Percentiles rank a stretch among this genome's conserved stretches.
These are phyloP conservation scores for Termitomyces sp. DNA, from an alignment of 768 basidiomycete genomes.

Conservation along the genomic window DNA sequence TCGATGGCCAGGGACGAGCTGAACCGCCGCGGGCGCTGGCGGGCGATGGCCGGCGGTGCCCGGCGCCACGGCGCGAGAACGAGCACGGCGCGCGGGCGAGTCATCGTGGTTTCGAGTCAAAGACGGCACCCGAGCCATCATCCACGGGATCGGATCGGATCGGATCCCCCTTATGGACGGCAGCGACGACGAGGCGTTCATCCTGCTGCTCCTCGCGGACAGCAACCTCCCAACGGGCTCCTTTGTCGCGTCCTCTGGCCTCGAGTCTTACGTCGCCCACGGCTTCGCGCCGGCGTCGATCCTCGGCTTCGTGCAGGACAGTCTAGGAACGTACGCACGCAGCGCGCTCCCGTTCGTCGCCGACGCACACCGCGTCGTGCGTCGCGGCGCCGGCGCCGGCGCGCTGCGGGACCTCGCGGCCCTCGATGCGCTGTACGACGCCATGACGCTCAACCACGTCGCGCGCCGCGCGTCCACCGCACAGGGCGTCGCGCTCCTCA, in stretches of 20 bases:
- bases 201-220: constrained; percentile 78
- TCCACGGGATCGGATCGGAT: not conserved
- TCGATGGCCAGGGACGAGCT: constrained; percentile 32
- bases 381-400: not conserved
- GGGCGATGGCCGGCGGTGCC: constrained; percentile 12
- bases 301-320: constrained; percentile 62
- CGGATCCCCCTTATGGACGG: not conserved
- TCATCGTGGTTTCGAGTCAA: no score
- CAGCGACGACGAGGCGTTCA: constrained; percentile 47
- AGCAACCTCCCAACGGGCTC: constrained; percentile 96
- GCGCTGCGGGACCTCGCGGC: constrained; percentile 38
- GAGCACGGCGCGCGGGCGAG: constrained; percentile 22
- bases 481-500: constrained; percentile 90
- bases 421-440: constrained; percentile 76
- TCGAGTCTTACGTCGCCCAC: constrained; percentile 87
- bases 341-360: constrained; percentile 76
- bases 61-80: constrained; percentile 11
- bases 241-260: constrained; percentile 90
- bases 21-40: constrained; percentile 11
- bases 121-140: no score
- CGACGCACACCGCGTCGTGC: constrained; percentile 52
- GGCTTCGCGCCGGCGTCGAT: constrained; percentile 54
- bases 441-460: constrained; percentile 87
- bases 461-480: constrained; percentile 81
- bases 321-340: constrained; percentile 70